A percentile compares a stretch with the other conserved stretches of the same genome.
Evolutionary conservation across 2,329 filamentous ascomycete species (phyloP).

Genomic region (Diaporthe sp.): DNA sequence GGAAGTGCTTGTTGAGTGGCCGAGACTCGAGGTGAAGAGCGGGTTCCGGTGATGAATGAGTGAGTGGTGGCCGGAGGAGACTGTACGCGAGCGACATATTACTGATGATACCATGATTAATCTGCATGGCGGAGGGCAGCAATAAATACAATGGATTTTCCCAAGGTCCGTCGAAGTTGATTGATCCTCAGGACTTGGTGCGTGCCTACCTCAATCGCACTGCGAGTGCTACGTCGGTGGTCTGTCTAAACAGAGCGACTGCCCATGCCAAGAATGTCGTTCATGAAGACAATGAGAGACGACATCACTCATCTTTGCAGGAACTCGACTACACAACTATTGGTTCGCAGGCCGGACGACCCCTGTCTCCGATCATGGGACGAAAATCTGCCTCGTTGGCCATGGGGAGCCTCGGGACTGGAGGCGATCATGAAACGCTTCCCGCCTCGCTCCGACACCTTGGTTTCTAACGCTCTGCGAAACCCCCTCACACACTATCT

Average conservation of each 20-base stretch:
- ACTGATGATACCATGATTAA: slow-evolving; percentile 22
- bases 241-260: neutral
- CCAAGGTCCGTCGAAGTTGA: neutral
- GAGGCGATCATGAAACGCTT: slow-evolving; percentile 30
- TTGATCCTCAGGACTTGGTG: neutral
- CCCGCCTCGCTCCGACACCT: slow-evolving; percentile 18
- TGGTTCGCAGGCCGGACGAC: neutral
- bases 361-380: slow-evolving; percentile 17
- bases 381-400: slow-evolving; percentile 9
- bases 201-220: neutral
- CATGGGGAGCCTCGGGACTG: slow-evolving; percentile 4
- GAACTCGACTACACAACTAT: neutral
- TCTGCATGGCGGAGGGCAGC: slow-evolving; percentile 12
- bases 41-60: slow-evolving; percentile 57
- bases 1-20: slow-evolving; percentile 75
- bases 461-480: slow-evolving; percentile 33
- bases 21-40: slow-evolving; percentile 71
- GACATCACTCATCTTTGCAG: neutral
- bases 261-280: slow-evolving; percentile 13
- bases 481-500: slow-evolving; percentile 30
- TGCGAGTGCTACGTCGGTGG: neutral
- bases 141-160: neutral
- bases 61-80: slow-evolving; percentile 16
- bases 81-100: neutral
- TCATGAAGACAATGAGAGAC: slow-evolving; percentile 1